phyloP scores from a whole-genome alignment of 2,329 filamentous ascomycete genomes.

The Talaromyces sp. region DNA sequence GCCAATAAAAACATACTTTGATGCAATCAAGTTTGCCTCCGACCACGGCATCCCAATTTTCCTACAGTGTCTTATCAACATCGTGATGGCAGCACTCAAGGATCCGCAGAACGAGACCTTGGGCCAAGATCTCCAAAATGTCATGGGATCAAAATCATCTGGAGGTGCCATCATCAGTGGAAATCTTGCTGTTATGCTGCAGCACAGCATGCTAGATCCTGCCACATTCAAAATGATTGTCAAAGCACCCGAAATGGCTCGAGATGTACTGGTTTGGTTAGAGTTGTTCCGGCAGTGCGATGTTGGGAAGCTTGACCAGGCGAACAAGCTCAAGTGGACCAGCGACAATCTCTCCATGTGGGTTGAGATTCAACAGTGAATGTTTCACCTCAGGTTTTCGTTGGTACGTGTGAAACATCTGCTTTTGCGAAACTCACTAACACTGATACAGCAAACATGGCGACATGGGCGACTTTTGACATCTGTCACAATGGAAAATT shows the following conservation, averaged over 20 bases:
- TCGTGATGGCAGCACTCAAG: not conserved
- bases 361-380: not conserved
- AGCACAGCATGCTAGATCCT: not conserved
- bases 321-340: slow-evolving; percentile 1
- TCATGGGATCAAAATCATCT: not conserved
- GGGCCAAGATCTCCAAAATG: not conserved
- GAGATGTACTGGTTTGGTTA: slow-evolving; percentile 1
- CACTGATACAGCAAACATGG: not conserved
- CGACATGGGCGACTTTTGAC: not conserved
- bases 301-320: not conserved
- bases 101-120: not conserved
- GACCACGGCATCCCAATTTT: not conserved
- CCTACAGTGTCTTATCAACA: not conserved
- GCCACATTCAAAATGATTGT: not conserved
- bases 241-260: not conserved
- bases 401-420: not conserved
- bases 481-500: not conserved
- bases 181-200: slow-evolving; percentile 1
- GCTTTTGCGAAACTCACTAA: not conserved
- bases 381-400: not conserved
- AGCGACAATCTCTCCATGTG: not conserved
- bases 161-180: slow-evolving; percentile 5
- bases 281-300: not conserved
- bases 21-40: not conserved
- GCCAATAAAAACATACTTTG: not conserved